These are phyloP conservation scores for Eucalyptus tenuipes DNA, from an alignment of 345 rosid species.

Conservation along the genomic window DNA sequence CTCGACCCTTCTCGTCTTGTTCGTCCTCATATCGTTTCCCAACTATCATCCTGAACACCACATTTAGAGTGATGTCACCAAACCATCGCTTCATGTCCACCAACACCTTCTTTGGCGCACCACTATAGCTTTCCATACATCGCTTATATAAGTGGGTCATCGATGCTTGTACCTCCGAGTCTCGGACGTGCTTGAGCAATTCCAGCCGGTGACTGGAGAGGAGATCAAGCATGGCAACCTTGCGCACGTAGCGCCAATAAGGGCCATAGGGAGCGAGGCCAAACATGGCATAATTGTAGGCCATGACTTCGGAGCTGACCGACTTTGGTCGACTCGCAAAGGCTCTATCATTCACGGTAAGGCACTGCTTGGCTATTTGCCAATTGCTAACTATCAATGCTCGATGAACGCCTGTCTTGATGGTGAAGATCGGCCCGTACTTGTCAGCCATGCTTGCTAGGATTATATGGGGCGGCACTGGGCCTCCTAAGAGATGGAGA, in stretches of 20 bases:
- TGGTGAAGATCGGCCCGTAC: conserved; percentile 15
- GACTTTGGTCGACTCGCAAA: conserved; percentile 8
- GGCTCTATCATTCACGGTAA: conserved; percentile 11
- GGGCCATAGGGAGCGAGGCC: conserved; percentile 7
- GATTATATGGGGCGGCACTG: conserved; percentile 2
- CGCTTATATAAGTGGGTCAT: neutral
- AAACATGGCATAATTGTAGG: conserved; percentile 4
- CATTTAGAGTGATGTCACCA: conserved; percentile 4
- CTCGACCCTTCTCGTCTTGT: neutral
- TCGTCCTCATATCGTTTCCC: neutral
- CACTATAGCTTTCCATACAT: neutral
- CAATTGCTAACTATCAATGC: conserved; percentile 10
- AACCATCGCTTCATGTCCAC: conserved; percentile 20
- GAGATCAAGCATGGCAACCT: conserved; percentile 6
- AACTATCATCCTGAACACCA: conserved; percentile 3
- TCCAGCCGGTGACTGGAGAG: conserved; percentile 19
- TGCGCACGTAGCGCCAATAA: conserved; percentile 19
- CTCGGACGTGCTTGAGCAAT: neutral
- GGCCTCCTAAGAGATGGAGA: conserved; percentile 7
- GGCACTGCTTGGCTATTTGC: conserved; percentile 17
- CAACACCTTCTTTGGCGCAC: neutral
- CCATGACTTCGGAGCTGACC: neutral
- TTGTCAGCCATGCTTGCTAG: conserved; percentile 18
- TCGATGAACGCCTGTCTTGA: conserved; percentile 8
- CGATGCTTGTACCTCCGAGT: neutral